Base-by-base conservation (phyloP, 345 rosid species). In the Eucalyptus pauciflora region DNA sequence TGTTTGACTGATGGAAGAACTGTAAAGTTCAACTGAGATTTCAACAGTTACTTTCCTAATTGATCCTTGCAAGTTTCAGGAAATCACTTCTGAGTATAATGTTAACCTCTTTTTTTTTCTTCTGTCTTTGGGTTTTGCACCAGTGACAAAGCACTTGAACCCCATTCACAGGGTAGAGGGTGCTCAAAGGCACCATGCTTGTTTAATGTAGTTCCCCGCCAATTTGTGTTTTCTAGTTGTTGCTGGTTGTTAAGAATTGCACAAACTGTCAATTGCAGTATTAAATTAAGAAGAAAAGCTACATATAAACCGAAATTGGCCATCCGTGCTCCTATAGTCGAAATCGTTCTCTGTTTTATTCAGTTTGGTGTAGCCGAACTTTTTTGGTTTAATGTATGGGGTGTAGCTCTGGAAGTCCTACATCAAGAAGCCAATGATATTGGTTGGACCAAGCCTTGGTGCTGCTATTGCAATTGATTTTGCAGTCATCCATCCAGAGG, bases 371-470 rank as follows among this genome's bases (percentile, higher is more conserved):
- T 76, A 2, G 83, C 43, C 15, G 1, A 76, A 76, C 83, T 37
- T 37, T 76, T 37, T 37, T 20, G 15, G 46, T 76, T 76, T 51
- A 88, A 56, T 83, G 41, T 89, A 43, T 91, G 88, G 45, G 87
- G 33, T 79, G 46, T 92, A 97, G 99, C 90, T 98, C 89, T 98
- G 99, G 99, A 95, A 93, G 92, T 91, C 96, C 76, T 90, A 98
- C 93, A 98, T 96, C 87, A 91, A 91, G 91, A 94, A 92, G 93
- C 99, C 98, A 13, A 93, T 97, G 92, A 95, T 93, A 86, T 92
- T 98, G 93, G 97, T 97, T 87, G 98, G 99, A 67, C 97, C 99
- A 18, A 96, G 99, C 93, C 98, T 98, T 80, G 99, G 99, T 87
- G 99, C 99, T 91, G 98, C 99, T 88, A 94, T 95, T 31, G 99